Base-by-base conservation (phyloP, 1,284 basidiomycete genomes). In the Neonothopanus nambi region DNA sequence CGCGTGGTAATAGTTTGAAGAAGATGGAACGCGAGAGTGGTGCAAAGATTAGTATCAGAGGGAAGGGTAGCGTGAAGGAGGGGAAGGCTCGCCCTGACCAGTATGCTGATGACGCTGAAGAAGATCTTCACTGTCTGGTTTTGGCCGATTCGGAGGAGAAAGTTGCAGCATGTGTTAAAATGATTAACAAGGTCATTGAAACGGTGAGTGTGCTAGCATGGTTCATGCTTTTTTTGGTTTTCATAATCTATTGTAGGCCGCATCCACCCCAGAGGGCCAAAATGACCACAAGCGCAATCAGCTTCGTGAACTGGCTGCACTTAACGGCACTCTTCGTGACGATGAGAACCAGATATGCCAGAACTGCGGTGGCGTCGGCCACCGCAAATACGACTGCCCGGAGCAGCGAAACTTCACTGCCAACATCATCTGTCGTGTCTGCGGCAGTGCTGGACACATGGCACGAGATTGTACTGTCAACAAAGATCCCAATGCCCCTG, bases 271-370 rank as follows among this genome's bases (percentile, higher is more conserved):
- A 1, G 97, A 99, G 77, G 95, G 95, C 36, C 94, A 99, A 74
- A 99, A 99, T 68, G 96, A 98, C 68, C 97, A 99, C 78, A 99
- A 99, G 72, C 89, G 97, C 49, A 98, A 96, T 70, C 97, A 99
- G 75, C 85, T 99, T 46, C 93, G 97, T 62, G 97, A 99, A 70
- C 83, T 99, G 28, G 97, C 97, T 13, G 94, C 95, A 17, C 77
- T 99, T 51, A 99, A 99, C 70, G 97, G 97, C 71, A 99, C 97
- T 24, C 86, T 99, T 55, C 93, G 97, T 63, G 97, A 99, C 68
- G 97, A 99, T 70, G 97, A 99, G 75, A 98, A 98, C 67, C 97
- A 99, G 73, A 86, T 98, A 59, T 98, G 97, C 76, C 95, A 98
- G 76, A 98, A 97, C 67, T 98, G 95, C 74, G 95, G 94, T 68